Evolutionary conservation across 805 yeast species (phyloP).

Genomic region (Nakazawaea molendinolei): DNA sequence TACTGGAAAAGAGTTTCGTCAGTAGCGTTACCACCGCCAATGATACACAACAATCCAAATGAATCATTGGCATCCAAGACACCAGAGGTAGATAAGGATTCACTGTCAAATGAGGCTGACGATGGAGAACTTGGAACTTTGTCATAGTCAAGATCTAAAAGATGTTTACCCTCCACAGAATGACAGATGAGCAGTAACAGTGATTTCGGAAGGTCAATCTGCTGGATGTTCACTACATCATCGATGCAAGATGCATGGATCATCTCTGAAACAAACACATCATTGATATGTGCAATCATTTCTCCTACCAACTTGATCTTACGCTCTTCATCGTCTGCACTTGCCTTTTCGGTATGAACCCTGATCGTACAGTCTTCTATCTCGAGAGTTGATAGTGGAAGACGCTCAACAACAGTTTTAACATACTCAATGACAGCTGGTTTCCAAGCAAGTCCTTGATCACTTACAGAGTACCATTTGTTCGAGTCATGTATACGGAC

Average conservation of each 20-base stretch:
- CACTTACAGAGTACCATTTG: conserved; percentile 58
- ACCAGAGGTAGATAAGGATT: conserved; percentile 9
- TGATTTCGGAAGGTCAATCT: conserved; percentile 47
- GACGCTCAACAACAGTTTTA: conserved; percentile 59
- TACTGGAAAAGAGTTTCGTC: conserved; percentile 62
- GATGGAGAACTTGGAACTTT: conserved; percentile 17
- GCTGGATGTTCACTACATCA: conserved; percentile 66
- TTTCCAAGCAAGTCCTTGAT: conserved; percentile 51
- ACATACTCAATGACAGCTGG: conserved; percentile 48
- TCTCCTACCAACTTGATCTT: conserved; percentile 72
- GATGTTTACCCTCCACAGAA: conserved; percentile 22
- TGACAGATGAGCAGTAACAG: conserved; percentile 49
- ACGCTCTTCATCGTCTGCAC: conserved; percentile 55
- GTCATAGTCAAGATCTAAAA: conserved; percentile 10
- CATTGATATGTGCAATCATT: conserved; percentile 77
- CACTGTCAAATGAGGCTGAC: conserved; percentile 15
- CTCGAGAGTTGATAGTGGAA: conserved; percentile 72
- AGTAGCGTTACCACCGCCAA: conserved; percentile 63
- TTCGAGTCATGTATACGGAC: conserved; percentile 46
- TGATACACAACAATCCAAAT: conserved; percentile 42
- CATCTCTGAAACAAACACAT: conserved; percentile 51
- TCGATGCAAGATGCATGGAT: conserved; percentile 75
- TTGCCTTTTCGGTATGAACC: conserved; percentile 67
- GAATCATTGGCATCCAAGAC: conserved; percentile 5
- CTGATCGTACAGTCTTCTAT: conserved; percentile 71